Evolutionary conservation across 495 filamentous ascomycete genomes (phyloP).

Genomic region (Sabuloglossum arenarium): DNA sequence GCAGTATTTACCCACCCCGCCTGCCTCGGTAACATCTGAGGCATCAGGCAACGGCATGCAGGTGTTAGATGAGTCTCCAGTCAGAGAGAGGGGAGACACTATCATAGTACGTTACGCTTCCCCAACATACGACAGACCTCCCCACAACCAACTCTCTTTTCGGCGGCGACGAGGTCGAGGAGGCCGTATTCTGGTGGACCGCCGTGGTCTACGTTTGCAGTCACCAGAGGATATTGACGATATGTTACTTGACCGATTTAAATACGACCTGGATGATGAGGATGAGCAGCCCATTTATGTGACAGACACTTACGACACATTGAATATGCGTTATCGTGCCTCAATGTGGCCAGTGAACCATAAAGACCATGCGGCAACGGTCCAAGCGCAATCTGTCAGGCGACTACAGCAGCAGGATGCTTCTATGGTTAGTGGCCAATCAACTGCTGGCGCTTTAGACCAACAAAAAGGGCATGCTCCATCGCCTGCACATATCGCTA

Average conservation of each 20-base stretch:
- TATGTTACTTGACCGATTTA: conserved; percentile 44
- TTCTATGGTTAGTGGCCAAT: background rate
- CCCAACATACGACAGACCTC: conserved; percentile 18
- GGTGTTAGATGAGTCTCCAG: conserved; percentile 9
- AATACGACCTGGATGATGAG: conserved; percentile 54
- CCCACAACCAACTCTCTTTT: conserved; percentile 32
- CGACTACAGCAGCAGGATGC: conserved; percentile 2
- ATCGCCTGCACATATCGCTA: background rate
- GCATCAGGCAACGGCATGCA: conserved; percentile 25
- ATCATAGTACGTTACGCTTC: conserved; percentile 29
- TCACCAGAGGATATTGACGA: conserved; percentile 9
- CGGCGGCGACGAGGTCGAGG: conserved; percentile 53
- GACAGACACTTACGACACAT: conserved; percentile 47
- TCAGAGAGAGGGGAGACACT: conserved; percentile 18
- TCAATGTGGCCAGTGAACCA: conserved; percentile 32
- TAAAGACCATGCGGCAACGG: conserved; percentile 12
- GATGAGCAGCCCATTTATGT: conserved; percentile 43
- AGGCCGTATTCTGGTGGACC: conserved; percentile 65
- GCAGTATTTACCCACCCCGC: conserved; percentile 70
- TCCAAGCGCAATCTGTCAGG: background rate
- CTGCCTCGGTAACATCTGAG: conserved; percentile 53
- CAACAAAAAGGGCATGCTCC: background rate
- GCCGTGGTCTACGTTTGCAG: conserved; percentile 28
- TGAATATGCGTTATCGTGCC: conserved; percentile 50
- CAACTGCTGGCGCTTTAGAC: background rate